A percentile compares a stretch with the other conserved stretches of the same genome.
phyloP scores from a whole-genome alignment of 345 rosid genomes.

The Arabidopsis suecica region DNA sequence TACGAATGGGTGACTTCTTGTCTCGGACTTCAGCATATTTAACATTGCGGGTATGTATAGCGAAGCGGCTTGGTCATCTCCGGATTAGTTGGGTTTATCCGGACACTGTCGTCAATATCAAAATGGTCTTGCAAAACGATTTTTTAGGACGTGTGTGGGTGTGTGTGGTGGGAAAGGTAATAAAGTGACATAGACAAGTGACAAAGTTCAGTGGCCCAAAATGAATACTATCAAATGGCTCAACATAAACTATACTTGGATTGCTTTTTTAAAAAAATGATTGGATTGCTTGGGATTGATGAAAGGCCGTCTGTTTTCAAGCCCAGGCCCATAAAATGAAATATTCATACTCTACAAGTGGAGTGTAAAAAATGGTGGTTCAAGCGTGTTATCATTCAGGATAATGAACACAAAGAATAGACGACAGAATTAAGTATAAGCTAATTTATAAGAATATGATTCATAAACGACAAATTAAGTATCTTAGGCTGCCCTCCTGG shows the following conservation, averaged over 20 bases:
- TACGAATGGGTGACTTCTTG: background rate
- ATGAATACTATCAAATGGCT: background rate
- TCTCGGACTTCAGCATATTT: background rate
- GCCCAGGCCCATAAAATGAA: constrained; percentile 6
- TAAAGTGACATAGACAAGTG: constrained; percentile 1
- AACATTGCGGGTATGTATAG: background rate
- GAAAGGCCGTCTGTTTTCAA: background rate
- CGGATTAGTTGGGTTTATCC: background rate
- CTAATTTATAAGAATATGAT: constrained; percentile 21
- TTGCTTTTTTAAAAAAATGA: background rate
- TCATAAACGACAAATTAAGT: constrained; percentile 35
- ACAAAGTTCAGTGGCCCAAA: constrained; percentile 9
- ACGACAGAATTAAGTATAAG: constrained; percentile 5
- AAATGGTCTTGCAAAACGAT: background rate
- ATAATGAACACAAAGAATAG: background rate
- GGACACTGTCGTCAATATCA: background rate
- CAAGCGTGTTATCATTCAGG: constrained; percentile 24
- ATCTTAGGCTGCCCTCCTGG: constrained; percentile 26
- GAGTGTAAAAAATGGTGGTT: background rate
- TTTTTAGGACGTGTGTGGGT: background rate
- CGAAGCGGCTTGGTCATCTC: background rate
- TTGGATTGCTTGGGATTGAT: background rate
- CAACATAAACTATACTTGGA: background rate
- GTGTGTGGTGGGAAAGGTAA: background rate
- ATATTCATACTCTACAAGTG: background rate